Percentiles rank a stretch among this genome's conserved stretches.
These are phyloP conservation scores for Dothistroma septosporum DNA, from an alignment of 2,329 filamentous ascomycete species.

Conservation along the genomic window DNA sequence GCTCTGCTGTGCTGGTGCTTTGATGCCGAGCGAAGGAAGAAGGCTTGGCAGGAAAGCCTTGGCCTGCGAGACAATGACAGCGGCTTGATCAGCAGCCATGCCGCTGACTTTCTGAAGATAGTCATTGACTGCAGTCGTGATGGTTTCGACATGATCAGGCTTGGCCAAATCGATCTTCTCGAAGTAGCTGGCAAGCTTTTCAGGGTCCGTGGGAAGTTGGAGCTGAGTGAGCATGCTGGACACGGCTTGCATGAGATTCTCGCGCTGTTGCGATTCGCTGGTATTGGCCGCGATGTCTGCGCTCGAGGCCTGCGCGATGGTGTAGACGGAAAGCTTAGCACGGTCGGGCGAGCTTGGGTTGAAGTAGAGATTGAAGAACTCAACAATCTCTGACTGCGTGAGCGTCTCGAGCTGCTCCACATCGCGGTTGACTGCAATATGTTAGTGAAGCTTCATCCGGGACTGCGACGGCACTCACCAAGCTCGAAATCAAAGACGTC, in stretches of 20 bases:
- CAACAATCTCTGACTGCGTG: slow-evolving; percentile 72
- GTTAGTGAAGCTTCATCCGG: slow-evolving; percentile 2
- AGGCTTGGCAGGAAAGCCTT: slow-evolving; percentile 46
- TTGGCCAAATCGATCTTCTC: slow-evolving; percentile 44
- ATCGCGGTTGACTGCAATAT: slow-evolving; percentile 62
- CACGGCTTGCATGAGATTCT: slow-evolving; percentile 42
- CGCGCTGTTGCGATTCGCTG: slow-evolving; percentile 40
- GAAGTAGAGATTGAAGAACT: slow-evolving; percentile 75
- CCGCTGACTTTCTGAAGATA: slow-evolving; percentile 40
- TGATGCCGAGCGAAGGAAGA: slow-evolving; percentile 31
- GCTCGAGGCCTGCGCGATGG: slow-evolving; percentile 65
- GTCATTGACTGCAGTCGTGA: slow-evolving; percentile 43
- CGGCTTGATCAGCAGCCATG: slow-evolving; percentile 48
- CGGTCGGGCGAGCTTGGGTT: slow-evolving; percentile 67
- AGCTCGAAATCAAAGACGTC: slow-evolving; percentile 89
- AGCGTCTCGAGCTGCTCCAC: slow-evolving; percentile 68
- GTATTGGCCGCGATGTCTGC: slow-evolving; percentile 35
- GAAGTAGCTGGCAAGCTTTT: slow-evolving; percentile 43
- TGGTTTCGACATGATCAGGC: slow-evolving; percentile 27
- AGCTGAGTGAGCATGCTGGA: slow-evolving; percentile 46
- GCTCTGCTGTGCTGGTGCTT: slow-evolving; percentile 2
- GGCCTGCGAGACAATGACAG: slow-evolving; percentile 48
- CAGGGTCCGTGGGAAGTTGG: slow-evolving; percentile 43
- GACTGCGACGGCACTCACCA: slow-evolving; percentile 52
- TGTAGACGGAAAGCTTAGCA: slow-evolving; percentile 79